These are phyloP conservation scores for Kregervanrija fluxuum DNA, from an alignment of 805 yeast genomes.

Conservation along the genomic window DNA sequence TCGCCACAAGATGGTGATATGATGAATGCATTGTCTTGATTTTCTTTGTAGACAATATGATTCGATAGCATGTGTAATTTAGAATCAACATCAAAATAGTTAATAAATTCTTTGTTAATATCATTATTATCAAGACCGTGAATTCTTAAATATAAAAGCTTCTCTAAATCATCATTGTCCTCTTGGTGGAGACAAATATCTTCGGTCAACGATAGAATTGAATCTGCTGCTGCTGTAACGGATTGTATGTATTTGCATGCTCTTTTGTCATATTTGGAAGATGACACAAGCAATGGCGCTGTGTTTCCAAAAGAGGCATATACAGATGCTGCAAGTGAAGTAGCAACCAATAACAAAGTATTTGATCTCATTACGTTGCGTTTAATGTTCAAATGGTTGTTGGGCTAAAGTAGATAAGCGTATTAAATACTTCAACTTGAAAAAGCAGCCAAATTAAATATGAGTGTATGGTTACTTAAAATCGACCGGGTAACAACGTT, in stretches of 20 bases:
- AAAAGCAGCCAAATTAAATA: too few species aligned
- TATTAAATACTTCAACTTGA: too few species aligned
- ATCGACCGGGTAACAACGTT: too few species aligned
- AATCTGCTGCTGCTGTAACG: constrained; percentile 2
- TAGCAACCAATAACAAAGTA: constrained; percentile 8
- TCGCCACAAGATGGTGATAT: neutral
- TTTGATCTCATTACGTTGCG: constrained; percentile 4
- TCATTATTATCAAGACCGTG: constrained; percentile 16
- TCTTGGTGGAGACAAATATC: constrained; percentile 11
- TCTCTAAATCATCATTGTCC: constrained; percentile 1
- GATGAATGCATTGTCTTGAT: neutral
- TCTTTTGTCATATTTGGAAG: constrained; percentile 3
- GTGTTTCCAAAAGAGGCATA: constrained; percentile 24
- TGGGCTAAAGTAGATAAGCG: too few species aligned
- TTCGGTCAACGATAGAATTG: constrained; percentile 10
- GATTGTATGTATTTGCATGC: constrained; percentile 15
- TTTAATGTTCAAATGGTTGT: neutral
- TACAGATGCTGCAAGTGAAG: neutral
- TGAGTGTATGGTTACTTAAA: too few species aligned
- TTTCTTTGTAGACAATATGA: constrained; percentile 18
- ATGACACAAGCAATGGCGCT: constrained; percentile 24
- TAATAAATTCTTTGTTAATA: constrained; percentile 7
- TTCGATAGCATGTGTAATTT: constrained; percentile 10
- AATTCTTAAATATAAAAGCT: constrained; percentile 13
- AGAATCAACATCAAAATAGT: constrained; percentile 1